A percentile compares a stretch with the other conserved stretches of the same genome.
phyloP scores from a whole-genome alignment of 2,329 filamentous ascomycete genomes.

The Lasiodiplodia sp. region DNA sequence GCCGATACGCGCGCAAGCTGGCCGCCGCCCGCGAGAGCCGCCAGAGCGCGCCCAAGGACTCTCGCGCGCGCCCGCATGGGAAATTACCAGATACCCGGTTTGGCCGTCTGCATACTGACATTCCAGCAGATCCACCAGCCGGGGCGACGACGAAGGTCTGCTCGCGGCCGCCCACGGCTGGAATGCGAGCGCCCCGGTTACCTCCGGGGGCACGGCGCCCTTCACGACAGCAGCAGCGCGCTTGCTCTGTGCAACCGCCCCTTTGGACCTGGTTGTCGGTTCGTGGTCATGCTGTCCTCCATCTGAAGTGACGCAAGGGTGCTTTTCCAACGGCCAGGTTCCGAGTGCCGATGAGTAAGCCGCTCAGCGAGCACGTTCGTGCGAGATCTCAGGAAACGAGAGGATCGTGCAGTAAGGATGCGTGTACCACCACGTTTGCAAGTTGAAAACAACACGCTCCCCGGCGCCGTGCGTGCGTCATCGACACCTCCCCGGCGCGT shows the following conservation, averaged over 20 bases:
- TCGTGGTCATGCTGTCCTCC: slow-evolving; percentile 27
- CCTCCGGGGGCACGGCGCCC: slow-evolving; percentile 14
- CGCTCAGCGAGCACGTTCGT: slow-evolving; percentile 20
- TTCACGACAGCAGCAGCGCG: slow-evolving; percentile 18
- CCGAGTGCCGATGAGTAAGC: slow-evolving; percentile 25
- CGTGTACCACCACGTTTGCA: slow-evolving; percentile 13
- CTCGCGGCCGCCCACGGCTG: slow-evolving; percentile 5
- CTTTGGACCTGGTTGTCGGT: slow-evolving; percentile 29
- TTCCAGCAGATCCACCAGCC: slow-evolving; percentile 29
- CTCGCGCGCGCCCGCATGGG: slow-evolving; percentile 9
- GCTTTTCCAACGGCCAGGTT: slow-evolving; percentile 29
- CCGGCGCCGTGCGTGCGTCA: slow-evolving; percentile 6
- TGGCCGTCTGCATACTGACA: slow-evolving; percentile 29
- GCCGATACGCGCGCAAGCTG: too few species aligned
- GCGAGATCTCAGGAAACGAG: background rate
- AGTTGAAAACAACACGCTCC: slow-evolving; percentile 12
- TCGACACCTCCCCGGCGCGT: background rate
- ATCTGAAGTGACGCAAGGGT: slow-evolving; percentile 26
- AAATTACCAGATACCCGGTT: slow-evolving; percentile 31
- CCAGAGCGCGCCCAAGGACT: background rate
- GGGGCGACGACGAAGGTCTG: slow-evolving; percentile 17
- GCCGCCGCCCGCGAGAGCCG: background rate
- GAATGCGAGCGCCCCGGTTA: slow-evolving; percentile 27
- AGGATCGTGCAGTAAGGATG: slow-evolving; percentile 15
- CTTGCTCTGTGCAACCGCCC: slow-evolving; percentile 24